phyloP scores from a whole-genome alignment of 345 rosid species.

The Cardiospermum halicacabum region DNA sequence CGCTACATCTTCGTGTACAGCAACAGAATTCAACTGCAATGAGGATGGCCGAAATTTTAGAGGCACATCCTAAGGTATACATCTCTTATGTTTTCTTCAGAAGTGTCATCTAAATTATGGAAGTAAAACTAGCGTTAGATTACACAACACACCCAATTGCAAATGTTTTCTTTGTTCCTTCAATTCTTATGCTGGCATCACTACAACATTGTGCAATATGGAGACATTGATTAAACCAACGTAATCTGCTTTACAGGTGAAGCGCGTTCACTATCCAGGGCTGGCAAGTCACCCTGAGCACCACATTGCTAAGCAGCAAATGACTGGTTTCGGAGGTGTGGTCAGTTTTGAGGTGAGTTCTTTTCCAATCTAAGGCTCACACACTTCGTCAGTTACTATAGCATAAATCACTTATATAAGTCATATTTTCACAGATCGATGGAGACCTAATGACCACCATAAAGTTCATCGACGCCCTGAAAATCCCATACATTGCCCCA shows the following conservation, averaged over 20 bases:
- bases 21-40: constrained; percentile 89
- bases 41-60: constrained; percentile 98
- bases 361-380: neutral
- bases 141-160: neutral
- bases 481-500: constrained; percentile 96
- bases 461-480: constrained; percentile 78
- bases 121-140: neutral
- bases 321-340: constrained; percentile 98
- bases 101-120: neutral
- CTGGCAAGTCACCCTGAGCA: constrained; percentile 93
- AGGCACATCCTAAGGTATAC: constrained; percentile 97
- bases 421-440: constrained; percentile 44
- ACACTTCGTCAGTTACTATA: no score
- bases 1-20: constrained; percentile 98
- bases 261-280: constrained; percentile 86
- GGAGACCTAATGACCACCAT: constrained; percentile 71
- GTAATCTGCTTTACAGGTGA: constrained; percentile 50
- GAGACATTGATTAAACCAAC: constrained; percentile 1
- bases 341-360: constrained; percentile 91
- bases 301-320: constrained; percentile 82
- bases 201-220: no score
- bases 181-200: neutral
- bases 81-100: neutral
- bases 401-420: neutral
- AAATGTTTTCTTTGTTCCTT: neutral